Evolutionary conservation across 768 basidiomycete species (phyloP).

Genomic region (Serendipita indica): DNA sequence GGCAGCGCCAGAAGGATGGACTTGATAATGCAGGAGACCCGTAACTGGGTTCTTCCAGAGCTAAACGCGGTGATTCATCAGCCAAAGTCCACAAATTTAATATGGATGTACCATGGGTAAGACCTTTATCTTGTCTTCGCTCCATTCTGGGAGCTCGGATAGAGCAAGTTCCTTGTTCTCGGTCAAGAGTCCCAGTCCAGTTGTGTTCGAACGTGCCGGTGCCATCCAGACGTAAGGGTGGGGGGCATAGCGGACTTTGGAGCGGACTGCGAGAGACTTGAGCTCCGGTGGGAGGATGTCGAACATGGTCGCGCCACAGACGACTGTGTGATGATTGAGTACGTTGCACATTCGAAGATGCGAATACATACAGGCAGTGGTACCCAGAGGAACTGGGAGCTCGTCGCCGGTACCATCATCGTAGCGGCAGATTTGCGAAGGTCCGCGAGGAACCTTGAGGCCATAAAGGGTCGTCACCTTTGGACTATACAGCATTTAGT

Average conservation of each 20-base stretch:
- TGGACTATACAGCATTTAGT: constrained; percentile 25
- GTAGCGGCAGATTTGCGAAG: constrained; percentile 49
- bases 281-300: constrained; percentile 52
- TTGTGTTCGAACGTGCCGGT: constrained; percentile 51
- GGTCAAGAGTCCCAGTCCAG: constrained; percentile 67
- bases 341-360: not conserved
- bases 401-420: constrained; percentile 83
- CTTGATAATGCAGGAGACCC: constrained; percentile 69
- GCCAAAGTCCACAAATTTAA: too few species aligned
- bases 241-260: constrained; percentile 63
- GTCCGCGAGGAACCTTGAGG: constrained; percentile 52
- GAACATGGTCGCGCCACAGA: constrained; percentile 67
- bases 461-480: constrained; percentile 78
- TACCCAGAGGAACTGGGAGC: constrained; percentile 67
- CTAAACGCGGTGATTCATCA: constrained; percentile 24
- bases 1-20: constrained; percentile 64
- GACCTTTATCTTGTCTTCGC: constrained; percentile 55
- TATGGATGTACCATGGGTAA: constrained; percentile 40
- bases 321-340: constrained; percentile 20
- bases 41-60: constrained; percentile 90
- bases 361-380: constrained; percentile 54
- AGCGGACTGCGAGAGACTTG: constrained; percentile 68
- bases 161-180: constrained; percentile 59
- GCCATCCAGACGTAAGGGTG: constrained; percentile 91
- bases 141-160: constrained; percentile 67